Conservation (phyloP, 805 yeast genomes). For the Diddensiella transvaalensis region DNA sequence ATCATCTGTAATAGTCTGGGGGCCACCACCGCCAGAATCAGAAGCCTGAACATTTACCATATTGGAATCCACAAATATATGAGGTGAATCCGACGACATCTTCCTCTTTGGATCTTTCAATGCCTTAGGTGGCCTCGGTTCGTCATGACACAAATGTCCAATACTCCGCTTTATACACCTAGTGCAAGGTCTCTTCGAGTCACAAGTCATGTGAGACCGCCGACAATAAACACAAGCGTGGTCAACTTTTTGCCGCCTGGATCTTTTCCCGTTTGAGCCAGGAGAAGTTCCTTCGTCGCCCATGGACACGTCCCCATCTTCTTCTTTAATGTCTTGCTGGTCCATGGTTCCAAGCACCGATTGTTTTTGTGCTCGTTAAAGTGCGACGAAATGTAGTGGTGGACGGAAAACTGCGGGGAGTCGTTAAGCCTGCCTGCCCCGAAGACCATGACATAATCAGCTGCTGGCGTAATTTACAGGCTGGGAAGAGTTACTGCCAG, state of each 20-base stretch:
- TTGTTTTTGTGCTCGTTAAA: not conserved
- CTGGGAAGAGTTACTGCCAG: no score
- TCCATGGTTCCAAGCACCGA: no score
- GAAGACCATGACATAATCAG: no score
- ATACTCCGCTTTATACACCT: constrained; percentile 84
- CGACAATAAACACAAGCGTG: constrained; percentile 82
- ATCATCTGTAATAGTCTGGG: constrained; percentile 1
- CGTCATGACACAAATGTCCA: constrained; percentile 82
- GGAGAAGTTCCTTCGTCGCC: not conserved
- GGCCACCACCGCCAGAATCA: not conserved
- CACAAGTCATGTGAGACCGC: constrained; percentile 92
- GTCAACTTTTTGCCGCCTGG: constrained; percentile 27
- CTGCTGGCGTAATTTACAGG: not conserved
- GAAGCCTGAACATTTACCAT: not conserved
- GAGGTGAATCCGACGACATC: constrained; percentile 12
- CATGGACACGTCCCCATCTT: not conserved
- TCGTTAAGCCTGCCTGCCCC: not conserved
- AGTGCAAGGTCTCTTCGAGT: constrained; percentile 65
- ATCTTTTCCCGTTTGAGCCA: not conserved
- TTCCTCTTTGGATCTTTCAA: not conserved
- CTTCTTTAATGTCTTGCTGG: not conserved
- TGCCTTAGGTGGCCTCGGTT: constrained; percentile 37
- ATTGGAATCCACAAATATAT: constrained; percentile 8
- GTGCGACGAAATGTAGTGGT: not conserved
- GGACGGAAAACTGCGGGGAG: constrained; percentile 1